Evolutionary conservation across 2,329 filamentous ascomycete genomes (phyloP).

Genomic region (Botrytis squamosa): DNA sequence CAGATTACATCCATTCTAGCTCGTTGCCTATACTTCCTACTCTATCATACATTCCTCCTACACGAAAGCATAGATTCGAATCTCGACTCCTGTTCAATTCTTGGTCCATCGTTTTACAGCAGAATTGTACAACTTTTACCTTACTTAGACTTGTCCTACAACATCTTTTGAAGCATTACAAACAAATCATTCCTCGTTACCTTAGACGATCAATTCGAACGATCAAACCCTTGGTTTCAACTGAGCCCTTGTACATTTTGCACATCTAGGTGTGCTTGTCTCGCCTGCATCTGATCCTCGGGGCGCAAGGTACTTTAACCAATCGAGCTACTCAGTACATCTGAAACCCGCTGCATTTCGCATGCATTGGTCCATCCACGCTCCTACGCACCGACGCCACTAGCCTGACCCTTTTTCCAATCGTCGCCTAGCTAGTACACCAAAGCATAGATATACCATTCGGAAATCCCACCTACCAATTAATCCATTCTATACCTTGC

Average conservation of each 20-base stretch:
- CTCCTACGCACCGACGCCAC: constrained; percentile 8
- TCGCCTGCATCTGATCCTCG: constrained; percentile 21
- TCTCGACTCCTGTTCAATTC: constrained; percentile 1
- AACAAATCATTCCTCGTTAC: constrained; percentile 13
- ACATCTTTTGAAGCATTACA: constrained; percentile 7
- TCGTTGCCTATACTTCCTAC: constrained; percentile 13
- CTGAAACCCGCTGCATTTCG: constrained; percentile 20
- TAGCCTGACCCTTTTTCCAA: constrained; percentile 18
- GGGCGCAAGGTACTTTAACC: constrained; percentile 15
- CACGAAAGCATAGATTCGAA: constrained; percentile 12
- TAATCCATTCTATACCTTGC: constrained; percentile 3
- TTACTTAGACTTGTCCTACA: constrained; percentile 12
- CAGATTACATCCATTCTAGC: neutral
- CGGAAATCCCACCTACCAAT: constrained; percentile 1
- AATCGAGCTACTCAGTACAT: constrained; percentile 9
- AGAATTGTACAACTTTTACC: neutral
- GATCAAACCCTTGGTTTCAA: constrained; percentile 14
- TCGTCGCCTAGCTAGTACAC: neutral
- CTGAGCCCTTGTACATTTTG: constrained; percentile 6
- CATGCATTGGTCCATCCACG: constrained; percentile 16
- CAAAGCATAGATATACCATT: constrained; percentile 5
- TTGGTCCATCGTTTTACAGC: constrained; percentile 11
- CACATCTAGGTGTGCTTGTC: constrained; percentile 11
- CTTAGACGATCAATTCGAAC: neutral
- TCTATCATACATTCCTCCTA: neutral